phyloP scores from a whole-genome alignment of 2,329 filamentous ascomycete genomes.

The Verticillium zaregamsianum region DNA sequence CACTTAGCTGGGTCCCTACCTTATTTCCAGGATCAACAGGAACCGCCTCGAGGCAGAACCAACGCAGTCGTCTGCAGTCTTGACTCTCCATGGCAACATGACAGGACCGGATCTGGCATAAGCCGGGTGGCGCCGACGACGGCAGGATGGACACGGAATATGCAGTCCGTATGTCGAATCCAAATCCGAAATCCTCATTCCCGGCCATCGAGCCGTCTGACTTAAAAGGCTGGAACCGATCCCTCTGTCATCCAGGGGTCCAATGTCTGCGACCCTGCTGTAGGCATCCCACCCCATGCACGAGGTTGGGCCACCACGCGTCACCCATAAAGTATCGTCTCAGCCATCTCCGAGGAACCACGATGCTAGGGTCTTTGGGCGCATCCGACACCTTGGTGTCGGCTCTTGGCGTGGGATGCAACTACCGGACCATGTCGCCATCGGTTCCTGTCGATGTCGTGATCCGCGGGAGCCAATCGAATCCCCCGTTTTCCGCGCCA shows the following conservation, averaged over 20 bases:
- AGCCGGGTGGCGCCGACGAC: not conserved
- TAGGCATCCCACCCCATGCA: not conserved
- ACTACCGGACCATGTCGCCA: slow-evolving; percentile 2
- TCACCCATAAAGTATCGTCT: not conserved
- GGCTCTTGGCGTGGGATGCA: not conserved
- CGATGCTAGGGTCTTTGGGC: not conserved
- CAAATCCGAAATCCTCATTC: not conserved
- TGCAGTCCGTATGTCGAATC: not conserved
- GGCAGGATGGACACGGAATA: not conserved
- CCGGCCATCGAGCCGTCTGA: not conserved
- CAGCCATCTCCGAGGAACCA: not conserved
- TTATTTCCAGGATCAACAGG: not conserved
- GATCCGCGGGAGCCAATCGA: slow-evolving; percentile 1
- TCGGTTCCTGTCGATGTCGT: slow-evolving; percentile 1
- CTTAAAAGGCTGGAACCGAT: not conserved
- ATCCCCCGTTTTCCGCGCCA: not conserved
- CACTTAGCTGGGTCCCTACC: not conserved
- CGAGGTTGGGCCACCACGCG: not conserved
- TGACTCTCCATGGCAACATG: not conserved
- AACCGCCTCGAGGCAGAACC: not conserved
- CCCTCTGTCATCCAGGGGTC: not conserved
- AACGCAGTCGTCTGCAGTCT: not conserved
- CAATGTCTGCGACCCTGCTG: not conserved
- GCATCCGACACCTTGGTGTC: not conserved
- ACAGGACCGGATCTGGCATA: not conserved